Evolutionary conservation across 23 red algal species (phyloP).

Genomic region (Gracilaria caudata): DNA sequence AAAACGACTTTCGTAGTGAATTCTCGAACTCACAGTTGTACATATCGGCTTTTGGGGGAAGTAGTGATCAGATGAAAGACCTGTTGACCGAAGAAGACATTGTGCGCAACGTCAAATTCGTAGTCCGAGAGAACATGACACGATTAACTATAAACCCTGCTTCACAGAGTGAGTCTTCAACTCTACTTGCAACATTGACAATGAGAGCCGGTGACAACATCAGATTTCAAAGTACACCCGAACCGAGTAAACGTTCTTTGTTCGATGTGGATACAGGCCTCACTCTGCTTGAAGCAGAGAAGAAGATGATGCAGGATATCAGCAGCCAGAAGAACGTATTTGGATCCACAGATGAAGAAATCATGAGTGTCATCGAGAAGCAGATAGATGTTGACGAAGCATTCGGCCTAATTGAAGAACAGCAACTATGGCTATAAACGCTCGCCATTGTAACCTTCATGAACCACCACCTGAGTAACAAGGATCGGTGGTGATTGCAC

Average conservation of each 20-base stretch:
- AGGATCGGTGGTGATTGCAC: background rate
- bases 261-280: background rate
- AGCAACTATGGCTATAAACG: slow-evolving; percentile 3
- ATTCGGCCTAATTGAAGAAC: slow-evolving; percentile 25
- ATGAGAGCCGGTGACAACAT: background rate
- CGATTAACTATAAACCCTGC: background rate
- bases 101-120: background rate
- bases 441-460: background rate
- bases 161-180: slow-evolving; percentile 14
- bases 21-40: background rate
- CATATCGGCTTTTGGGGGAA: background rate
- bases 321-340: slow-evolving; percentile 5
- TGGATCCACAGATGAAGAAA: background rate
- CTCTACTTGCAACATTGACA: background rate
- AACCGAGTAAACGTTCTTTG: slow-evolving; percentile 9
- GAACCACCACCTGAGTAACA: background rate
- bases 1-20: background rate
- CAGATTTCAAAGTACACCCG: background rate
- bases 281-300: slow-evolving; percentile 5
- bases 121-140: background rate
- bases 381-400: slow-evolving; percentile 25
- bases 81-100: background rate
- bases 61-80: background rate
- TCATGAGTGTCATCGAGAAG: slow-evolving; percentile 16
- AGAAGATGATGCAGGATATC: slow-evolving; percentile 8